These are phyloP conservation scores for Corchorus capsularis DNA, from an alignment of 345 rosid species.

Conservation along the genomic window DNA sequence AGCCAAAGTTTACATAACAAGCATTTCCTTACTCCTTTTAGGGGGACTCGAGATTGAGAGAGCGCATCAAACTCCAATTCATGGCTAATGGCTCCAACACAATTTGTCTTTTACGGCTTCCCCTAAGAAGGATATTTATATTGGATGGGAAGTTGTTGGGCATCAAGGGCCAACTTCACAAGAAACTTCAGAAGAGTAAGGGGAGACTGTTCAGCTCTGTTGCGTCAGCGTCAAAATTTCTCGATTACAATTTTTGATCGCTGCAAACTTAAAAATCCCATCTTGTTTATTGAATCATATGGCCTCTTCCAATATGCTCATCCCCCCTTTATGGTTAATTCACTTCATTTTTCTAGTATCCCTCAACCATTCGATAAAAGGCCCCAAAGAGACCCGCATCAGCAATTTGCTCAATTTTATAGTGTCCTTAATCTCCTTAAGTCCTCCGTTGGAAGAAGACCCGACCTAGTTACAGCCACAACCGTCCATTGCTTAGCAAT, in stretches of 20 bases:
- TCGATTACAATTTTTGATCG: not conserved
- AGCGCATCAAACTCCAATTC: no score
- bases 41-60: no score
- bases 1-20: no score
- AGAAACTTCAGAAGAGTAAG: not conserved
- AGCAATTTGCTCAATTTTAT: slow-evolving; percentile 19
- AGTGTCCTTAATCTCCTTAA: slow-evolving; percentile 36
- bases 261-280: not conserved
- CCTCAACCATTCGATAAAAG: slow-evolving; percentile 44
- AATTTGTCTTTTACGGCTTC: no score
- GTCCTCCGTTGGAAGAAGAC: slow-evolving; percentile 25
- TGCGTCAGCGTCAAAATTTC: not conserved
- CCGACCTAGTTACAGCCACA: slow-evolving; percentile 21
- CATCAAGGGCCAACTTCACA: not conserved
- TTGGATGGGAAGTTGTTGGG: no score
- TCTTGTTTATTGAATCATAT: not conserved
- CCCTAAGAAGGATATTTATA: no score
- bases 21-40: no score
- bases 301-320: not conserved
- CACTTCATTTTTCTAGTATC: not conserved
- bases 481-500: slow-evolving; percentile 54
- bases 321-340: not conserved
- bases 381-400: slow-evolving; percentile 33
- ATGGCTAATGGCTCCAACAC: no score
- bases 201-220: not conserved